Base-by-base conservation (phyloP, 106 monocot species). In the Iris macrosiphon region DNA sequence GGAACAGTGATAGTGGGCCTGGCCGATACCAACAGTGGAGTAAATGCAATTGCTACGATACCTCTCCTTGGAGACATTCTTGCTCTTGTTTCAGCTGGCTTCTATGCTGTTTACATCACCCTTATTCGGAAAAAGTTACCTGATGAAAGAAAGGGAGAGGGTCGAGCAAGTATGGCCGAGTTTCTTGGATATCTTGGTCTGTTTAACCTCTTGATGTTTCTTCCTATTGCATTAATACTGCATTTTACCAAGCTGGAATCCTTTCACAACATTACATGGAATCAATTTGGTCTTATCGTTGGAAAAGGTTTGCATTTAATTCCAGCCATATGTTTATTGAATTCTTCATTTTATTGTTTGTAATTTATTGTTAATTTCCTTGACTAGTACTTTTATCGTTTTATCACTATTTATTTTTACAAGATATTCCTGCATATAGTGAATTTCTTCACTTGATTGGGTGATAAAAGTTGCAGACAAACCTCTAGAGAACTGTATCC, bases 61-160 rank as follows among this genome's bases (percentile, higher is more conserved):
- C 78, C 78, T 66, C 67, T 94, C 49, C 69, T 94, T 18, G 93
- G 93, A 45, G 93, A 94, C 42, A 72, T 75, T 52, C 67, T 94
- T 37, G 68, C 93, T 60, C 60, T 94, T 29, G 14, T 78, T 66
- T 94, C 88, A 17, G 75, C 88, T 11, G 74, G 78, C n/a, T 62
- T 94, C 43, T 94, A 94, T 62, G 88, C 93, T 50, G 66, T 94
- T 27, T 94, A 94, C 67, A 81, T 94, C 41, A 78, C 88, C 31
- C 64, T 94, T 18, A 94, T 94, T 44, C 60, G 93, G 40, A 77
- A 80, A 57, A 94, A 78, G 46, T 43, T 94, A 45, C 88, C 88
- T 13, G 84, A 88, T 61, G 83, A 87, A 25, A 75, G 45, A 48
- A 67, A 80, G 57, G 92, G 82, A 38, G 63, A 83, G 71, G 87